phyloP scores from a whole-genome alignment of 225 moss, liverwort and hornwort genomes.

The Climacium dendroides region DNA sequence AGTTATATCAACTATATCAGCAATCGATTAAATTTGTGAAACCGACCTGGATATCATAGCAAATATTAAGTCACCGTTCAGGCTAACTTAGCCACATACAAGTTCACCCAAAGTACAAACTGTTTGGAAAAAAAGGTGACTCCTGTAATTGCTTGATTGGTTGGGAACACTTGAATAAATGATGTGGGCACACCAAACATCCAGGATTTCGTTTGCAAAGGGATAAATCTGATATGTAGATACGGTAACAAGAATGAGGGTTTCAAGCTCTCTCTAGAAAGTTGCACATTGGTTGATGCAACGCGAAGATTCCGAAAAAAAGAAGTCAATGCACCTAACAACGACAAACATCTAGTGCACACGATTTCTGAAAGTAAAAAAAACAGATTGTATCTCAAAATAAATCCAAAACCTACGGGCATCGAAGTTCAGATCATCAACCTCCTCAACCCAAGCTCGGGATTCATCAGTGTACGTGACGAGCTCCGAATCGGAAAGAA shows the following conservation, averaged over 20 bases:
- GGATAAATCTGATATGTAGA: not conserved
- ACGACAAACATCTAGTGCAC: not conserved
- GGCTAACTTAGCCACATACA: not conserved
- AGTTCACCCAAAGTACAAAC: not conserved
- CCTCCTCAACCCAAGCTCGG: constrained; percentile 81
- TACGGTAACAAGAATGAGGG: not conserved
- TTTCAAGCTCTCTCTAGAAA: not conserved
- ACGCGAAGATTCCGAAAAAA: not conserved
- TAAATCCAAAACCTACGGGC: not conserved
- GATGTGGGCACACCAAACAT: not conserved
- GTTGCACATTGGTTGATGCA: not conserved
- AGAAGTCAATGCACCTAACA: not conserved
- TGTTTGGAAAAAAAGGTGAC: not conserved
- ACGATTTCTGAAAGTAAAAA: not conserved
- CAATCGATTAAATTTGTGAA: too few relatives aligned
- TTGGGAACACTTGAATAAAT: not conserved
- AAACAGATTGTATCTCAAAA: not conserved
- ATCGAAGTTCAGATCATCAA: not conserved
- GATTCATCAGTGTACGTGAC: constrained; percentile 67
- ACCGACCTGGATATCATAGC: not conserved
- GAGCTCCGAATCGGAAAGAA: constrained; percentile 52
- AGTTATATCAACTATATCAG: not conserved
- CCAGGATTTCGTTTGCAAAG: not conserved
- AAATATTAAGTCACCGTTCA: not conserved
- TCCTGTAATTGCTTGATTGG: not conserved